A percentile compares a stretch with the other conserved stretches of the same genome.
Conservation (phyloP, 106 monocot genomes). For the Dendrobium chrysotoxum region DNA sequence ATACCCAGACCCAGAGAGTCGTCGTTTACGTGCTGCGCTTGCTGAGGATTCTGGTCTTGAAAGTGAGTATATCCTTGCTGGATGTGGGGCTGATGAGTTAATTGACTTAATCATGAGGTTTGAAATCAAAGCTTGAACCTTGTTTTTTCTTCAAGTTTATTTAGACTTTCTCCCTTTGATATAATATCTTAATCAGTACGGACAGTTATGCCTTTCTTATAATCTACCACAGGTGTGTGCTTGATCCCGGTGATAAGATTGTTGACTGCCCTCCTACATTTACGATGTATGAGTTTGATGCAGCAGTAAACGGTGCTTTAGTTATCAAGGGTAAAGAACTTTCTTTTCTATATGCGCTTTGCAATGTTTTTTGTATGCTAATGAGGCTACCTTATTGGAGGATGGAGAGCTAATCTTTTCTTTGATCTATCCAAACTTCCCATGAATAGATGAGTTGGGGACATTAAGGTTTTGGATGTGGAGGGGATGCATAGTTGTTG, state of each 20-base stretch:
- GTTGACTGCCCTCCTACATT: constrained; percentile 98
- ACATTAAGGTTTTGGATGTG: background rate
- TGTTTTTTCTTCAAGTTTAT: background rate
- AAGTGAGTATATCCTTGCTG: constrained; percentile 83
- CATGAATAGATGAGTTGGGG: background rate
- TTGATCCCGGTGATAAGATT: constrained; percentile 97
- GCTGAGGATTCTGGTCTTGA: constrained; percentile 90
- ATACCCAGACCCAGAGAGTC: constrained; percentile 95
- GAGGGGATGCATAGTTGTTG: background rate
- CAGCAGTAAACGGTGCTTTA: constrained; percentile 89
- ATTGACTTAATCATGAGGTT: constrained; percentile 99
- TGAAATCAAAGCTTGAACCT: background rate
- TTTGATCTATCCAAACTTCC: background rate
- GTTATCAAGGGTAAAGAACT: constrained; percentile 65
- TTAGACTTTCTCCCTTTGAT: background rate
- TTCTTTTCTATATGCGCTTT: background rate
- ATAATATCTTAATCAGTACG: background rate
- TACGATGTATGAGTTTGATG: constrained; percentile 99
- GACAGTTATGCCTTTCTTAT: constrained; percentile 1
- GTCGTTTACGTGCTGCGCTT: constrained; percentile 82
- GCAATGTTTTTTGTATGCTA: background rate
- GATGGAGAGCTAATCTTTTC: background rate
- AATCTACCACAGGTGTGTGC: constrained; percentile 62
- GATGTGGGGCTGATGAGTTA: constrained; percentile 97
- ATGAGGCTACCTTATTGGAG: background rate